These are phyloP conservation scores for Naumovozyma dairenensis DNA, from an alignment of 805 yeast species.

Conservation along the genomic window DNA sequence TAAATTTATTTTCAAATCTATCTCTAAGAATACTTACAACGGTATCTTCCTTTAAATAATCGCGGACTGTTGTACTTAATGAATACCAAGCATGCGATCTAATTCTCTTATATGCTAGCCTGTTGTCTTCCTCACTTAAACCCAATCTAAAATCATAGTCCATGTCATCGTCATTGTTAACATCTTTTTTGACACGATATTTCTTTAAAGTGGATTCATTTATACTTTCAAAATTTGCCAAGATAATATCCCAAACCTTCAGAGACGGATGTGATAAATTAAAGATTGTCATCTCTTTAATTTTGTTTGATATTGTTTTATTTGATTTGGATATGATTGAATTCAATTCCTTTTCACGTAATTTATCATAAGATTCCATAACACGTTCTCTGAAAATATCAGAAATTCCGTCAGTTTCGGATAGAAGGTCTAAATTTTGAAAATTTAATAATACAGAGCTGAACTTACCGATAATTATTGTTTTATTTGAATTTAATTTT, in stretches of 20 bases:
- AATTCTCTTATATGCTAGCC: constrained; percentile 34
- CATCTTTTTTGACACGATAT: constrained; percentile 14
- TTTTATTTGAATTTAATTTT: background rate
- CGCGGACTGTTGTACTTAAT: constrained; percentile 49
- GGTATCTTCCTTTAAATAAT: constrained; percentile 55
- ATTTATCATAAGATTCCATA: constrained; percentile 24
- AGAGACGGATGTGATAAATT: constrained; percentile 40
- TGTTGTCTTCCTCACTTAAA: constrained; percentile 35
- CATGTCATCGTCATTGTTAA: constrained; percentile 12
- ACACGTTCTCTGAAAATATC: constrained; percentile 15
- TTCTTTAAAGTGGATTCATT: constrained; percentile 26
- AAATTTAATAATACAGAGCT: no score
- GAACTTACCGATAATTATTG: background rate
- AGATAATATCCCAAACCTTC: constrained; percentile 53
- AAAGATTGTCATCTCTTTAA: constrained; percentile 44
- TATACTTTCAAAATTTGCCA: constrained; percentile 34
- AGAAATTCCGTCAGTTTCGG: background rate
- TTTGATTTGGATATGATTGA: constrained; percentile 34
- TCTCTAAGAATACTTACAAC: constrained; percentile 61
- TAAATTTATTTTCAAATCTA: constrained; percentile 69
- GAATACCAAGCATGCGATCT: constrained; percentile 53
- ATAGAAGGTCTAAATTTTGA: background rate
- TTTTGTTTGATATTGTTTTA: constrained; percentile 37
- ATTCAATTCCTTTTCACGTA: constrained; percentile 34
- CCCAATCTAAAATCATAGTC: constrained; percentile 61